A percentile compares a stretch with the other conserved stretches of the same genome.
phyloP scores from a whole-genome alignment of 2,329 filamentous ascomycete genomes.

The Calonectria honghensis region DNA sequence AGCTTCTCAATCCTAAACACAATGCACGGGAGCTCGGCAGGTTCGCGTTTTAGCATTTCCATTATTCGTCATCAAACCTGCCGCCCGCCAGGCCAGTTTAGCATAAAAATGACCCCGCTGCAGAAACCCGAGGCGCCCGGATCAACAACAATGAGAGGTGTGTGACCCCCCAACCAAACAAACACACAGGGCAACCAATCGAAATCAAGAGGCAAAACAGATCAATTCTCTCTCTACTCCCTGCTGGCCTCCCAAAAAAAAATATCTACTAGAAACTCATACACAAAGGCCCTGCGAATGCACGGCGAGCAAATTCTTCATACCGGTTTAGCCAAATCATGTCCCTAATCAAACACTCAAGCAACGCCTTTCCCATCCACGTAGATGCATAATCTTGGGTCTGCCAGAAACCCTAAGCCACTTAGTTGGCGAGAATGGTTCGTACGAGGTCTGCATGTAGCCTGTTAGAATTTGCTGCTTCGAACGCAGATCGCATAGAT shows the following conservation, averaged over 20 bases:
- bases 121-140: conserved; percentile 26
- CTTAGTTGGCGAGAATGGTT: conserved; percentile 88
- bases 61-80: conserved; percentile 28
- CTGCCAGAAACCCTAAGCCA: conserved; percentile 47
- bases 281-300: conserved; percentile 47
- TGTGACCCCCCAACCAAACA: conserved; percentile 14
- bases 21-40: conserved; percentile 10
- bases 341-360: conserved; percentile 57
- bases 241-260: conserved; percentile 45
- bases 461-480: conserved; percentile 24
- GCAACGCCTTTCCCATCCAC: conserved; percentile 58
- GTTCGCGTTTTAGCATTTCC: conserved; percentile 12
- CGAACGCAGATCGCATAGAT: not conserved
- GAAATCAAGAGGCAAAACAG: conserved; percentile 45
- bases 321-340: conserved; percentile 52
- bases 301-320: conserved; percentile 53
- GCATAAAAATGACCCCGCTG: conserved; percentile 33
- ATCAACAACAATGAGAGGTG: conserved; percentile 21
- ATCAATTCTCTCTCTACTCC: conserved; percentile 48
- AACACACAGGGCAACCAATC: conserved; percentile 17
- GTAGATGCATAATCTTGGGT: conserved; percentile 58
- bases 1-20: not conserved
- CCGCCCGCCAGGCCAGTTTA: not conserved
- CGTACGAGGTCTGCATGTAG: conserved; percentile 81
- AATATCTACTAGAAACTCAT: conserved; percentile 56